These are phyloP conservation scores for Diversispora epigaea DNA, from an alignment of 192 early-diverging fungal species.

Conservation along the genomic window DNA sequence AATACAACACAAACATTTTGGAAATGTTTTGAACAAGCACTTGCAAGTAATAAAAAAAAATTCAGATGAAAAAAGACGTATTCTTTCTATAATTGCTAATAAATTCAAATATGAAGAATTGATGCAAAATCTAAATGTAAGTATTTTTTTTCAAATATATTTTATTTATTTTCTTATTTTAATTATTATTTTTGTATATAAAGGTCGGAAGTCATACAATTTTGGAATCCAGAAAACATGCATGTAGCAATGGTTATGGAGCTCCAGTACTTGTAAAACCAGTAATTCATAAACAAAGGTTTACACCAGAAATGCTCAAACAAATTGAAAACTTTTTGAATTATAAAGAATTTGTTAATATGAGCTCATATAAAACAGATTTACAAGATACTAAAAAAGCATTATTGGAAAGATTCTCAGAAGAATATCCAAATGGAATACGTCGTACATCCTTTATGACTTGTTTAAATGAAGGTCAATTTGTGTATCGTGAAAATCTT, in stretches of 20 bases:
- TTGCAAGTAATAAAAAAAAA: not conserved
- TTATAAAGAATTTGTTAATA: no score
- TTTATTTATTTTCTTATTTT: not conserved
- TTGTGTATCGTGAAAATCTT: not conserved
- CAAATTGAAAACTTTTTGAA: conserved; percentile 1
- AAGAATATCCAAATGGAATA: conserved; percentile 1
- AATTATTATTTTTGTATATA: not conserved
- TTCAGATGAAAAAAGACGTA: not conserved
- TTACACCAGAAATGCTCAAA: conserved; percentile 1
- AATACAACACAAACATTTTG: conserved; percentile 2
- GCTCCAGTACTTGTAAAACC: not conserved
- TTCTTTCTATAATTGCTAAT: not conserved
- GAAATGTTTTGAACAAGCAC: not conserved
- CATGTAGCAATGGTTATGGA: not conserved
- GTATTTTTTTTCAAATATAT: not conserved
- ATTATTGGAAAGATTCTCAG: no score
- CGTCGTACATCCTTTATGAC: not conserved
- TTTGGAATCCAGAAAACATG: not conserved
- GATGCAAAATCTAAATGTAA: conserved; percentile 12
- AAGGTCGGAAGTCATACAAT: not conserved
- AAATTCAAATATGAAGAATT: no score
- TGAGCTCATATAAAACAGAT: no score
- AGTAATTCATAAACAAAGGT: not conserved
- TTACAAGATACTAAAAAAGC: no score
- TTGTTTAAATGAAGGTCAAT: not conserved